Conservation (phyloP, 1,139 yeast genomes). For the Taphrina deformans region DNA sequence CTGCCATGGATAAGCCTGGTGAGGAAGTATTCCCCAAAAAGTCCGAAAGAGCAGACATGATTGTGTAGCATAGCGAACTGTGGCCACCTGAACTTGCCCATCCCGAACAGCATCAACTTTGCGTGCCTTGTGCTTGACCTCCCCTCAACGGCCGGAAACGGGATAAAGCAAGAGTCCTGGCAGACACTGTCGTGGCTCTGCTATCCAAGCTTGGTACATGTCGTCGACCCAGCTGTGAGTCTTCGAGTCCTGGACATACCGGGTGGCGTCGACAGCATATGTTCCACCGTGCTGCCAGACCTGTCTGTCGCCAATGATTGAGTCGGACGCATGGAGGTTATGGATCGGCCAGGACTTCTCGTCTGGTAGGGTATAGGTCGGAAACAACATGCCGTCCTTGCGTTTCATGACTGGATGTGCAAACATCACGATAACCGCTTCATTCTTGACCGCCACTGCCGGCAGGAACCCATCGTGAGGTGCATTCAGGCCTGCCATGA, state of each 20-base stretch:
- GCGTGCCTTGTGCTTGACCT: too few relatives aligned
- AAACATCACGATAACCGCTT: not conserved
- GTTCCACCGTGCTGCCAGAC: conserved; percentile 25
- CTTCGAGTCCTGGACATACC: not conserved
- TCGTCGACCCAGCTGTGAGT: conserved; percentile 13
- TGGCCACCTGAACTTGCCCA: too few relatives aligned
- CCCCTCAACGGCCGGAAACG: conserved; percentile 14
- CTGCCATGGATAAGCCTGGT: conserved; percentile 3
- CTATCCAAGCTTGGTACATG: conserved; percentile 15
- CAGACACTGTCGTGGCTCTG: not conserved
- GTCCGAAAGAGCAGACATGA: not conserved
- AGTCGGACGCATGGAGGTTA: not conserved
- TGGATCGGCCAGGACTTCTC: not conserved
- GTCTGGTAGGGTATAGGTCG: not conserved
- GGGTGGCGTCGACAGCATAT: conserved; percentile 4
- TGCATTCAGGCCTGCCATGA: conserved; percentile 24
- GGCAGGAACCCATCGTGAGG: conserved; percentile 24
- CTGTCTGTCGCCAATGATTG: not conserved
- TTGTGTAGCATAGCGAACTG: too few relatives aligned
- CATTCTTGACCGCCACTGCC: conserved; percentile 19
- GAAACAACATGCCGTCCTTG: not conserved
- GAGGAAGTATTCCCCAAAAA: not conserved
- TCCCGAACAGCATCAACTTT: not conserved
- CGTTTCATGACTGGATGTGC: conserved; percentile 20
- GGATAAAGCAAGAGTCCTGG: conserved; percentile 26